Percentiles rank a stretch among this genome's conserved stretches.
Conservation (phyloP, 192 early-diverging fungal species). For the Allomyces macrogynus region DNA sequence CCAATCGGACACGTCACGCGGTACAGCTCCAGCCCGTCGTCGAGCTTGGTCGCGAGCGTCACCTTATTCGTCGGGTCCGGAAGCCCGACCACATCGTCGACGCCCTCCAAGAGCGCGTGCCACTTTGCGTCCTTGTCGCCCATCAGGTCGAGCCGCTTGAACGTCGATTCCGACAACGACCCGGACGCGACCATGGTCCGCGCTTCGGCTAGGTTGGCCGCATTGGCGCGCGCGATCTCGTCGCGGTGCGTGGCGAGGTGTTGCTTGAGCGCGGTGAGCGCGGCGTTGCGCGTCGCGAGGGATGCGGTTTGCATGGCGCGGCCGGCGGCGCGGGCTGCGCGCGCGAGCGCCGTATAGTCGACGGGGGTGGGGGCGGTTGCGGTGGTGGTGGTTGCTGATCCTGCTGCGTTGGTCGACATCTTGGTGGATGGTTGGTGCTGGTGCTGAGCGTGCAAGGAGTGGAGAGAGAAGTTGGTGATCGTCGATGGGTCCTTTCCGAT, state of each 20-base stretch:
- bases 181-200: slow-evolving; percentile 47
- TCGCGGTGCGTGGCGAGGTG: not conserved
- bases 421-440: not conserved
- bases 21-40: slow-evolving; percentile 69
- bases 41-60: slow-evolving; percentile 53
- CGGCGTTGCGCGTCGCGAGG: not conserved
- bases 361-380: not conserved
- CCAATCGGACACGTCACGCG: slow-evolving; percentile 84
- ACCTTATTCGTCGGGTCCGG: slow-evolving; percentile 67
- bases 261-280: not conserved
- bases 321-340: not conserved
- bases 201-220: slow-evolving; percentile 24
- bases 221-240: not conserved
- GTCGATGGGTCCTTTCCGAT: no score
- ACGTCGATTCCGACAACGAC: slow-evolving; percentile 49
- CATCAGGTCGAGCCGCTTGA: slow-evolving; percentile 72
- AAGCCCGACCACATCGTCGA: slow-evolving; percentile 68
- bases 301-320: not conserved
- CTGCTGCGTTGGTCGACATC: no score
- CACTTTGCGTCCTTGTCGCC: slow-evolving; percentile 59
- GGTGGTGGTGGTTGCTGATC: not conserved
- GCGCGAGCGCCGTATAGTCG: not conserved
- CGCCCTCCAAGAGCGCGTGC: slow-evolving; percentile 64
- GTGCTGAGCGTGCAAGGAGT: no score
- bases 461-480: no score